Percentiles rank a stretch among this genome's conserved stretches.
These are phyloP conservation scores for Leishmania tarentolae DNA, from an alignment of 208 protist species.

Conservation along the genomic window DNA sequence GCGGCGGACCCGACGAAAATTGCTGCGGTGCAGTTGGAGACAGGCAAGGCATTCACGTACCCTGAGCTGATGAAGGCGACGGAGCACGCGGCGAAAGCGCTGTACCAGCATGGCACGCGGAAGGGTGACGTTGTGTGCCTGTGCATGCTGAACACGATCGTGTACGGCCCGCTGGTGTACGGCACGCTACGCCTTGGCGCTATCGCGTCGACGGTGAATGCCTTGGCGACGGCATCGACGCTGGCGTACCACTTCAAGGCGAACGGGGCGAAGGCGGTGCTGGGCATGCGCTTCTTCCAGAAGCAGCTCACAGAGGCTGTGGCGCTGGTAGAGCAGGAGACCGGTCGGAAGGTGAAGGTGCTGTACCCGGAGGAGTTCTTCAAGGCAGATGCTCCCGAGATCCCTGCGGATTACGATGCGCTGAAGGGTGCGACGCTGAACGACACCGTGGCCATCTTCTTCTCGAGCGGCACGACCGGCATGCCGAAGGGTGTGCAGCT, in stretches of 20 bases:
- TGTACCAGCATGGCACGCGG: conserved; percentile 50
- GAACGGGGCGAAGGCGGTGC: conserved; percentile 35
- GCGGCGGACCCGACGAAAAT: conserved; percentile 24
- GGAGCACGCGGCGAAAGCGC: conserved; percentile 29
- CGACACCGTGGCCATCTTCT: conserved; percentile 49
- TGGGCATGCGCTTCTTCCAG: conserved; percentile 42
- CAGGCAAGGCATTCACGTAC: conserved; percentile 28
- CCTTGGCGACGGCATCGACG: conserved; percentile 27
- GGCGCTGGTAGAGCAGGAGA: conserved; percentile 36
- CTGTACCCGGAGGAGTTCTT: conserved; percentile 38
- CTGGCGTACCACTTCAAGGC: conserved; percentile 41
- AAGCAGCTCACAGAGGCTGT: conserved; percentile 34
- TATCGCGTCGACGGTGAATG: conserved; percentile 42
- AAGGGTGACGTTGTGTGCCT: conserved; percentile 45
- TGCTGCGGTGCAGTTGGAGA: conserved; percentile 40
- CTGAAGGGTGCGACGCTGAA: conserved; percentile 21
- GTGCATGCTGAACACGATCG: conserved; percentile 35
- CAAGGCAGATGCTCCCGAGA: conserved; percentile 20
- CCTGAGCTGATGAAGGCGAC: conserved; percentile 31
- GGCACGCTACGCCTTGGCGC: conserved; percentile 38
- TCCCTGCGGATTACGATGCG: conserved; percentile 39
- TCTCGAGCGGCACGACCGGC: conserved; percentile 49
- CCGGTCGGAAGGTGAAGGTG: conserved; percentile 28
- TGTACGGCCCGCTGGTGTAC: conserved; percentile 43
- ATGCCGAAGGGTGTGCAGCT: conserved; percentile 69